Evolutionary conservation across 176 grass and related monocot genomes (phyloP).

Genomic region (Sorghum bicolor): Sorghum_bicolor_NCBIv3 NC_012870.2:77974501-77975000

Average conservation of each 20-base stretch:
- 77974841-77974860: background rate
- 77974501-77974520: background rate
- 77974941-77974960: background rate
- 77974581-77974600: conserved; percentile 54
- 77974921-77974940: conserved; percentile 21
- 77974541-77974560: conserved; percentile 54
- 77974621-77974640: conserved; percentile 73
- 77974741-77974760: background rate
- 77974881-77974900: too few species aligned
- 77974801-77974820: conserved; percentile 42
- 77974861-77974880: background rate
- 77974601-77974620: conserved; percentile 87
- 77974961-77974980: background rate
- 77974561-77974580: conserved; percentile 80
- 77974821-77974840: background rate
- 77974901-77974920: background rate
- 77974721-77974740: background rate
- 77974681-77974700: background rate
- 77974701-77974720: background rate
- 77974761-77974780: conserved; percentile 6
- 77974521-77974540: conserved; percentile 34
- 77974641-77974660: conserved; percentile 92
- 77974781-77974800: conserved; percentile 42
- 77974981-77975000: background rate
- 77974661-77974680: background rate